Base-by-base conservation (phyloP, 441 rosid species). In the Aleurites moluccanus region DNA sequence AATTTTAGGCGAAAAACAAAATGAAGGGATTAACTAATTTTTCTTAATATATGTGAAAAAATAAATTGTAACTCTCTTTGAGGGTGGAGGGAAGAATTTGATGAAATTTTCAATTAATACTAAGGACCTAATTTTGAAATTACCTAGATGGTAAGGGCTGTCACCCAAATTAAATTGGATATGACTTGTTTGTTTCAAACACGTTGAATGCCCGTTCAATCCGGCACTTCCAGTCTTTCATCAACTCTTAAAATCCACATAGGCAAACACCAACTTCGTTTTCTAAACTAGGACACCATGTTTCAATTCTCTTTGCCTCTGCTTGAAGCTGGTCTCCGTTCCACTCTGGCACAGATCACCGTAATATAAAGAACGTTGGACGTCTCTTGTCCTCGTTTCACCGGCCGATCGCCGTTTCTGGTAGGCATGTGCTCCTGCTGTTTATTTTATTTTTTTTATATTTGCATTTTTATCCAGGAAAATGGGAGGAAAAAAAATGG, bases 341-440 rank as follows among this genome's bases (percentile, higher is more conserved):
- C 63, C 33, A 11, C 59, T 59, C 50, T 28, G 35, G 56, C 56
- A n/a, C 40, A 35, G 69, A 70, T 70, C 76, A 72, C 21, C 33
- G 10, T 28, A 56, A 16, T n/a, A 50, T 30, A 47, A 33, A 23
- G 40, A 78, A 20, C 25, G 42, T 44, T 28, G 70, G 73, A 59
- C 66, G 25, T 40, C 25, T 23, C 14, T 63, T 42, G 35, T 67
- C 63, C 66, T 55, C 69, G 47, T 4, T 75, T 65, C 21, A 15
- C 75, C 47, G 23, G 47, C 73, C 33, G 68, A 70, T 75, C 68
- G 53, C 42, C 27, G 27, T 78, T 53, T 53, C 65, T 49, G 60
- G 83, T 81, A 65, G 55, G 70, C 63, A 27, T 75, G 61, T 57
- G 14, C 33, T 57, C 16, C 59, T 44, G 38, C 71, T 49, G 33